A percentile compares a stretch with the other conserved stretches of the same genome.
These are phyloP conservation scores for Tylopilus orsonianus DNA, from an alignment of 1,284 basidiomycete genomes.

Conservation along the genomic window DNA sequence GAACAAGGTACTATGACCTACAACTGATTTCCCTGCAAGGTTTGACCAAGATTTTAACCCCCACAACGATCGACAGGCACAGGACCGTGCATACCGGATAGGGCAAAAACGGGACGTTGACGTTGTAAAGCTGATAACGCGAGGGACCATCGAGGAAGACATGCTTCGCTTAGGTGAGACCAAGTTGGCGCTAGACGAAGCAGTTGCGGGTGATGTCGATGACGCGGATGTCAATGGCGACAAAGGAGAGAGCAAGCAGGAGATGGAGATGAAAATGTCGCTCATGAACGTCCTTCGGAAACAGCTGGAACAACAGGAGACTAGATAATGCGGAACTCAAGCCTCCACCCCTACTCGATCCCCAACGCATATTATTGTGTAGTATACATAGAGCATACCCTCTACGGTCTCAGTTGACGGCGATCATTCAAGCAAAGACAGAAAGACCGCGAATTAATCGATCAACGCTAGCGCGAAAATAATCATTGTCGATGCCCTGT, in stretches of 20 bases:
- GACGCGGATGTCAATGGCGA: conserved; percentile 53
- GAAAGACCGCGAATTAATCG: conserved; percentile 69
- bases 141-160: conserved; percentile 94
- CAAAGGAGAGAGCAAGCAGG: conserved; percentile 61
- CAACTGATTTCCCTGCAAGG: conserved; percentile 38
- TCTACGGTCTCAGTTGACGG: conserved; percentile 4
- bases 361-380: conserved; percentile 14
- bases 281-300: conserved; percentile 78
- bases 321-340: conserved; percentile 8
- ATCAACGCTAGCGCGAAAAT: conserved; percentile 83
- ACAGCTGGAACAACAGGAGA: conserved; percentile 48
- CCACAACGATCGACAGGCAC: conserved; percentile 92
- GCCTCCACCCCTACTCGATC: conserved; percentile 5
- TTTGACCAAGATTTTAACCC: conserved; percentile 99
- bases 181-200: conserved; percentile 89
- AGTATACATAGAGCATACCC: conserved; percentile 29
- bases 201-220: conserved; percentile 77
- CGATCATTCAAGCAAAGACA: conserved; percentile 47
- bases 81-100: conserved; percentile 98
- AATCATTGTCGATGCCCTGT: conserved; percentile 88
- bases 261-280: conserved; percentile 79
- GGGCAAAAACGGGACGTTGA: conserved; percentile 91
- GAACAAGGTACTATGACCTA: neutral
- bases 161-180: conserved; percentile 89
- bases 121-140: conserved; percentile 91